Base-by-base conservation (phyloP, 2,329 filamentous ascomycete species). In the Stemphylium beticola region DNA sequence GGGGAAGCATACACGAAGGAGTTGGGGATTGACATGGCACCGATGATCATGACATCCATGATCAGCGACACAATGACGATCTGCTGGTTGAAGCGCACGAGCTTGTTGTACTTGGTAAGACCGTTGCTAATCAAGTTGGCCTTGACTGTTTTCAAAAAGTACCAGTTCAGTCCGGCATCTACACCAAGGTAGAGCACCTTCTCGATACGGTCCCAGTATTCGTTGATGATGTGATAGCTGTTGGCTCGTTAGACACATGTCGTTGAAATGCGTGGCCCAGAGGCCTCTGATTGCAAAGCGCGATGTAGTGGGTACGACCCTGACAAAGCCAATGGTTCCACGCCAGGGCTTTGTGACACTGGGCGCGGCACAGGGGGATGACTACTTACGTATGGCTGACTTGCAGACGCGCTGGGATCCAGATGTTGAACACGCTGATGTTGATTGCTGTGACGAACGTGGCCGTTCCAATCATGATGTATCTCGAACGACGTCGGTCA, bases 1-100 rank as follows among this genome's bases (percentile, higher is more conserved):
- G 12, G 17, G 12, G n/a, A 4, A 26, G 51, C 68, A 55, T 72
- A 77, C 76, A 81, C 74, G n/a, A 78, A 75, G n/a, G 74, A 75
- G 56, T 80, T 78, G 0, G 73, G 74, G 6, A 81, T 74, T 1
- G 75, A 79, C 79, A 81, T 81, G 24, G 79, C 69, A 3, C 73
- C 78, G 20, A 82, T 79, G 8, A 81, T 76, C 69, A 78, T 76
- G 22, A 74, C 73, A 55, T 84, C 82, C 79, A 84, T 81, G 3
- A 75, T 64, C 5, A 84, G 70, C 0, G 82, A 83, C 0, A 84
- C 38, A 4, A 77, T 29, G 64, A 84, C 81, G 14, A 84, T 77
- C 37, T 76, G 76, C 20, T 79, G 77, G 47, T 83, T 84, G 70
- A 83, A 83, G 7, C 70, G 70, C 3, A 82, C 76, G 0, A 84